Base-by-base conservation (phyloP, 352 stramenopile genomes). In the Phytophthora gonapodyides region DNA sequence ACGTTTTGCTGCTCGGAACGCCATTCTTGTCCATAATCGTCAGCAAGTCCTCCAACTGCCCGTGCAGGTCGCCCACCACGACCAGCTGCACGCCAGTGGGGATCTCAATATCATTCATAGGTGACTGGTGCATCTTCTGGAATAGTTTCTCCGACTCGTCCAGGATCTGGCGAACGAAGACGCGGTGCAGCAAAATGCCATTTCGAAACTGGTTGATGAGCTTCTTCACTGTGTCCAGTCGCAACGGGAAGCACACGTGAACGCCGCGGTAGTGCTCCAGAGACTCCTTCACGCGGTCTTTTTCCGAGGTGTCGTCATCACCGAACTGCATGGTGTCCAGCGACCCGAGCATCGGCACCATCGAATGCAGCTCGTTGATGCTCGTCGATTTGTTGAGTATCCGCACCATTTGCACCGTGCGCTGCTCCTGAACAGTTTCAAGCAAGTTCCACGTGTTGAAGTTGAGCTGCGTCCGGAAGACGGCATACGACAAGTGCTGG, bases 11-110 rank as follows among this genome's bases (percentile, higher is more conserved):
- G 41, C 74, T 92, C 1, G 96, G 95, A 16, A 94, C 68, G 12
- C 93, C 93, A 54, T 96, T 97, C 66, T 96, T 87, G 53, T 90
- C 91, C 40, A 98, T 82, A 36, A 98, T 98, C 2, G 91, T 96
- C 9, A 97, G 84, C 24, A 98, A 69, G 57, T 99, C 96, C 61
- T 97, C 87, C 15, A 98, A 75, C 47, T 98, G 94, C 0, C 94
- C 94, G 56, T 98, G 94, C 2, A 98, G 70, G 75, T 98, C 94
- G 15, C 94, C 94, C 0, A 98, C 89, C 15, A 98, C 86, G 34
- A 96, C 96, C 13, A 98, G 73, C 43, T 87, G 87, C 37, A 93
- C 84, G n/a, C 84, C 88, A 3, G 80, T 59, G 1, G 83, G 82
- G 33, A 97, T 83, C 7, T 75, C 58, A 45, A 96, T 93, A 11